Evolutionary conservation across 2,329 filamentous ascomycete genomes (phyloP).

Genomic region (Diplodia mutila): DNA sequence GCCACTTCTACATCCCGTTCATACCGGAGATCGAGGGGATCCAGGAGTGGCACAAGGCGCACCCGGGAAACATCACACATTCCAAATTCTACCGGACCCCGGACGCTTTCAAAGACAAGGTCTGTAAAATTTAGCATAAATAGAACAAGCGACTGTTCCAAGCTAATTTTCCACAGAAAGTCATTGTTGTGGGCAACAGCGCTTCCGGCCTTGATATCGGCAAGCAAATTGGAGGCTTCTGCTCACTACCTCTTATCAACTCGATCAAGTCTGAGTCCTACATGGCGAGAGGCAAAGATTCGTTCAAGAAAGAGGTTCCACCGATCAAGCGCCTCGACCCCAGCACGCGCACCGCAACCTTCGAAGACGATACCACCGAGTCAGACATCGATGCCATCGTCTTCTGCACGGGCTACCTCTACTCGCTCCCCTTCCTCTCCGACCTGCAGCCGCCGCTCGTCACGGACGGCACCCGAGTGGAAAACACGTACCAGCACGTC

Average conservation of each 20-base stretch:
- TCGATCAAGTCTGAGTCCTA: conserved; percentile 59
- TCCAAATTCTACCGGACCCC: conserved; percentile 79
- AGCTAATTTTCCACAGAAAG: conserved; percentile 57
- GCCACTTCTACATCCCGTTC: conserved; percentile 53
- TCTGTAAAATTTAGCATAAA: not conserved
- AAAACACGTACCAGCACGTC: conserved; percentile 77
- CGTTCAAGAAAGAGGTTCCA: conserved; percentile 59
- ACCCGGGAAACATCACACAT: conserved; percentile 49
- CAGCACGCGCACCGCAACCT: conserved; percentile 63
- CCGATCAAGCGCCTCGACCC: conserved; percentile 60
- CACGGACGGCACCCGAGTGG: conserved; percentile 69
- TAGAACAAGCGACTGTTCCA: too few species aligned
- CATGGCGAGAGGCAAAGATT: conserved; percentile 44
- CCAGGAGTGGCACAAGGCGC: conserved; percentile 43
- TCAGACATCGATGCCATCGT: conserved; percentile 73
- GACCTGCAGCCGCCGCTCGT: conserved; percentile 57
- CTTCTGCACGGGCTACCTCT: conserved; percentile 91
- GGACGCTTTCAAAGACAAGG: conserved; percentile 61
- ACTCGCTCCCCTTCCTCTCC: conserved; percentile 74
- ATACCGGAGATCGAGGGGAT: conserved; percentile 49
- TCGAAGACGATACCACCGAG: conserved; percentile 68
- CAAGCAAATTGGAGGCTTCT: conserved; percentile 69
- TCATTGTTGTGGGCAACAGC: conserved; percentile 81
- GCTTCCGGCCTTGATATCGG: conserved; percentile 85
- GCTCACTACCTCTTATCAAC: conserved; percentile 65